phyloP scores from a whole-genome alignment of 345 rosid species.

The Eucalyptus curtisii region DNA sequence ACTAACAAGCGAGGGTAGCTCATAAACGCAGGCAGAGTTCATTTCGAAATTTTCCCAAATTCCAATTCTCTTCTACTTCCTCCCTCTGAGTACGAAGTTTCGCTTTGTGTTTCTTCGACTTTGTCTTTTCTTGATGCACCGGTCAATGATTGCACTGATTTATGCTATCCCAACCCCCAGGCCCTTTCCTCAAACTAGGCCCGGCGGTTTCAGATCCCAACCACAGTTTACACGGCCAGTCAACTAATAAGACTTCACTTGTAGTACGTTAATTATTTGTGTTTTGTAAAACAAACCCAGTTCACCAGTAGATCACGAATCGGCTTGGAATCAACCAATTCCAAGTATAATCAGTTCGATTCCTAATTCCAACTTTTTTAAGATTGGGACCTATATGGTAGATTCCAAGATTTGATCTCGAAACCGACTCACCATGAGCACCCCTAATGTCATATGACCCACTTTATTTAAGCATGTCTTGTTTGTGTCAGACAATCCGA shows the following conservation, averaged over 20 bases:
- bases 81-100: background rate
- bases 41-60: background rate
- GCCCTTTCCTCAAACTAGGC: background rate
- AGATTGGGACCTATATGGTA: background rate
- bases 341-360: background rate
- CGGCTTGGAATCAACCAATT: background rate
- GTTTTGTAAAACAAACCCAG: background rate
- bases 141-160: background rate
- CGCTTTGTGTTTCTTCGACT: background rate
- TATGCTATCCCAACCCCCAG: background rate
- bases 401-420: background rate
- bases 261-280: background rate
- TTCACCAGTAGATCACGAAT: background rate
- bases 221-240: background rate
- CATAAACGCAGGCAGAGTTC: background rate
- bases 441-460: background rate
- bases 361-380: background rate
- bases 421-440: background rate
- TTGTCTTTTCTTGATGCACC: background rate
- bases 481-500: background rate
- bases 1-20: background rate
- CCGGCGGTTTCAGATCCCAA: background rate
- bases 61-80: background rate
- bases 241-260: background rate
- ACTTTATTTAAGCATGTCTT: background rate